Evolutionary conservation across 495 filamentous ascomycete species (phyloP), one percentile per base, ranked within the genome.

Genomic region (Xylaria grammica): DNA sequence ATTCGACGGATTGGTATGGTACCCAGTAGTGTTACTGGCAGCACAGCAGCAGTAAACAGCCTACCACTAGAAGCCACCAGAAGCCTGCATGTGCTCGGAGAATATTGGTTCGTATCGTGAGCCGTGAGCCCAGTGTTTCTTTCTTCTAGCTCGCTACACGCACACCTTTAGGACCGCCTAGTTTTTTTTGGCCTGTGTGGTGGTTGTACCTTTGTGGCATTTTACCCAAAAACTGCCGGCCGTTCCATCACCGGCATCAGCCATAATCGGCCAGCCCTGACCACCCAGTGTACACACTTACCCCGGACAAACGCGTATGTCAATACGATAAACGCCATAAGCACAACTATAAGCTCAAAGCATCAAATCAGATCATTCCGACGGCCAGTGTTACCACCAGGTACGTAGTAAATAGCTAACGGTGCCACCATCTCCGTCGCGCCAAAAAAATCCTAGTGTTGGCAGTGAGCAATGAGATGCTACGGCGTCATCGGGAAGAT

Each of bases 31-130:
- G 40, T 42, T 27, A 13, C 22, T 30, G 45, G 27, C 58, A 42
- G 17, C 46, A n/a, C n/a, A n/a, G n/a, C n/a, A n/a, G n/a, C n/a
- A n/a, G n/a, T n/a, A n/a, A n/a, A n/a, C n/a, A n/a, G n/a, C n/a
- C n/a, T n/a, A n/a, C n/a, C n/a, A n/a, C n/a, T n/a, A n/a, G n/a
- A n/a, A 61, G 34, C 42, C 22, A 20, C 19, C 19, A 30, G 9
- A 19, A 17, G 57, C 24, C 9, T 60, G 30, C 45, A 60, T 42
- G 11, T 24, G 30, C 30, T 52, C 58, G 56, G 56, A 34, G 40
- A 48, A 34, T 59, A 59, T 59, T 44, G 9, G 9, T 40, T 40
- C 40, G 42, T 59, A 29, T 29, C 42, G 19, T 59, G 42, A 59
- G 24, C 42, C 42, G 19, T 59, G 42, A 59, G 24, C 42, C 26